These are phyloP conservation scores for Tuber umbilicatum DNA, from an alignment of 495 filamentous ascomycete species.

Conservation along the genomic window DNA sequence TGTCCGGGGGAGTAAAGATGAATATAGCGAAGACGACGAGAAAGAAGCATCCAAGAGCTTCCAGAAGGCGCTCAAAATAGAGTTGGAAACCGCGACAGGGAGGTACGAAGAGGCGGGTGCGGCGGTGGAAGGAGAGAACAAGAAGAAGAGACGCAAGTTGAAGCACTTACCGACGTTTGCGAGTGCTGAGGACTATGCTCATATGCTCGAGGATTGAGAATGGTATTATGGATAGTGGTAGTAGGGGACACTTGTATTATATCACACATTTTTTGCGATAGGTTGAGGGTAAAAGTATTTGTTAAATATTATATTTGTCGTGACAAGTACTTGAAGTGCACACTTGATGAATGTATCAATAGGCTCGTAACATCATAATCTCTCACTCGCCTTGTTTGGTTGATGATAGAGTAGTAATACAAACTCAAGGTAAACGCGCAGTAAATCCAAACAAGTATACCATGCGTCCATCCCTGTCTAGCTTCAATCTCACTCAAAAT, in stretches of 20 bases:
- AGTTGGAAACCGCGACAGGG: conserved; percentile 35
- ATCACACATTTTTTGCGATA: not conserved
- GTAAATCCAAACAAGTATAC: not conserved
- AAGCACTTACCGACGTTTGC: conserved; percentile 88
- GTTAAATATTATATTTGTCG: not conserved
- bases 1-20: conserved; percentile 45
- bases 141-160: conserved; percentile 69
- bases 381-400: not conserved
- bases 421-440: not conserved
- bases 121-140: conserved; percentile 46
- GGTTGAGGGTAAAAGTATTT: not conserved
- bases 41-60: conserved; percentile 51
- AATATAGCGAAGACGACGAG: conserved; percentile 52
- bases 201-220: conserved; percentile 53
- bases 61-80: conserved; percentile 46
- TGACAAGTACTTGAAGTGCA: not conserved
- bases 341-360: not conserved
- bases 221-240: not conserved
- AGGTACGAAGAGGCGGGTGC: conserved; percentile 40
- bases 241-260: not conserved
- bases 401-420: not conserved
- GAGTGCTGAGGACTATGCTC: conserved; percentile 85
- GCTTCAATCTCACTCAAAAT: not conserved
- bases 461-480: not conserved
- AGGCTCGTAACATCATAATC: not conserved